Base-by-base conservation (phyloP, 2,329 filamentous ascomycete species). In the Graphium sp. region DNA sequence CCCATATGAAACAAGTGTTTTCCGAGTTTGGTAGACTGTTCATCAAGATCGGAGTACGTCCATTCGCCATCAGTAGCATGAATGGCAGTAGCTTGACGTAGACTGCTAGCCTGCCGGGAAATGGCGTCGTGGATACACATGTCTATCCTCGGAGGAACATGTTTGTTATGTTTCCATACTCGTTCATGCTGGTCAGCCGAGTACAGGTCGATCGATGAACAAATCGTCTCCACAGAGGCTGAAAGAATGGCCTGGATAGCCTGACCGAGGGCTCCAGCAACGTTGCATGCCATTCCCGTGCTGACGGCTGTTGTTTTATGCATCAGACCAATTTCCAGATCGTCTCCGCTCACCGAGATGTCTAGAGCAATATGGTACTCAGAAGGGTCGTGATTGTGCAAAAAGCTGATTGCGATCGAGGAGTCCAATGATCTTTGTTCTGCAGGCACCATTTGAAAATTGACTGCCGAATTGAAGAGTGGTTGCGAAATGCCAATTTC, bases 11-110 rank as follows among this genome's bases (percentile, higher is more conserved):
- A 16, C 11, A 30, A 16, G 7, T 26, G n/a, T 15, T 10, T 19
- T 8, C 22, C 26, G 5, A 31, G 18, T 16, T 17, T 15, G 11
- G 13, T 15, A 10, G 32, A 22, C n/a, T 27, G 28, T 11, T 23
- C 10, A 9, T 24, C 22, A n/a, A 35, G 26, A 14, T 28, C 16
- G 5, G 12, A 12, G 28, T 30, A 33, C 6, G 30, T 28, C 15
- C n/a, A 15, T 3, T 16, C 18, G 4, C 12, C n/a, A 14, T 24
- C 22, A n/a, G n/a, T 12, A 14, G n/a, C 22, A 12, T n/a, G 15
- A 24, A 24, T 14, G 7, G 22, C 22, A 12, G 15, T 6, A 14
- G 6, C 6, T n/a, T 6, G 12, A 6, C n/a, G n/a, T 12, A 12
- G 12, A 6, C n/a, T 24, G 6, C n/a, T 6, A 14, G 15, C 22